Evolutionary conservation across 176 grass and related monocot genomes (phyloP).

Genomic region (Microstegium vimineum): DNA sequence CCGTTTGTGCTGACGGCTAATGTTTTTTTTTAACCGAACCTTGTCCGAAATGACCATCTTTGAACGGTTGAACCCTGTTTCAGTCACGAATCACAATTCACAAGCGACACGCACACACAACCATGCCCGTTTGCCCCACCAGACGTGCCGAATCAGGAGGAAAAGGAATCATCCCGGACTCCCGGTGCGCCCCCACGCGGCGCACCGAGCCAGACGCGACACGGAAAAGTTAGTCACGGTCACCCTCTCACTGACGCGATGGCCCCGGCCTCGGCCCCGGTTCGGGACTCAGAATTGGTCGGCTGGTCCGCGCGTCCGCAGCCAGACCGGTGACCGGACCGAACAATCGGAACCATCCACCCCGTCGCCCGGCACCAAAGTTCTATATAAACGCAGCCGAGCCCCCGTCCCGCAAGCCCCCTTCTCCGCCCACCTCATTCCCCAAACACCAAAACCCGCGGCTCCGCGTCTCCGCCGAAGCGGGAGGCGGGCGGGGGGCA

Average conservation of each 20-base stretch:
- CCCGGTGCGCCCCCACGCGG: not conserved
- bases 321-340: conserved; percentile 16
- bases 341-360: conserved; percentile 32
- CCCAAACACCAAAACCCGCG: conserved; percentile 35
- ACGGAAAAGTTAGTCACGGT: not conserved
- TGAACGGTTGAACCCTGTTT: not conserved
- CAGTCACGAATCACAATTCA: not conserved
- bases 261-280: not conserved
- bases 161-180: not conserved
- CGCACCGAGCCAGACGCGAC: not conserved
- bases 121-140: not conserved
- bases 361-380: not conserved
- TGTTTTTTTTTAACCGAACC: not conserved
- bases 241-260: not conserved
- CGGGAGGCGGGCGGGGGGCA: conserved; percentile 14
- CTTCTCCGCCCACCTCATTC: not conserved
- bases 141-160: not conserved
- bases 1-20: too few relatives aligned
- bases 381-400: conserved; percentile 39
- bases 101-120: not conserved
- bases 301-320: conserved; percentile 21
- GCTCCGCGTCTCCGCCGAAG: conserved; percentile 34
- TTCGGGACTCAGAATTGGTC: conserved; percentile 9
- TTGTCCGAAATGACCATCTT: not conserved
- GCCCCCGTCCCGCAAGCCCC: not conserved